Evolutionary conservation across 83 land plant species (phyloP).

Genomic region (Isoetes engelmannii): DNA sequence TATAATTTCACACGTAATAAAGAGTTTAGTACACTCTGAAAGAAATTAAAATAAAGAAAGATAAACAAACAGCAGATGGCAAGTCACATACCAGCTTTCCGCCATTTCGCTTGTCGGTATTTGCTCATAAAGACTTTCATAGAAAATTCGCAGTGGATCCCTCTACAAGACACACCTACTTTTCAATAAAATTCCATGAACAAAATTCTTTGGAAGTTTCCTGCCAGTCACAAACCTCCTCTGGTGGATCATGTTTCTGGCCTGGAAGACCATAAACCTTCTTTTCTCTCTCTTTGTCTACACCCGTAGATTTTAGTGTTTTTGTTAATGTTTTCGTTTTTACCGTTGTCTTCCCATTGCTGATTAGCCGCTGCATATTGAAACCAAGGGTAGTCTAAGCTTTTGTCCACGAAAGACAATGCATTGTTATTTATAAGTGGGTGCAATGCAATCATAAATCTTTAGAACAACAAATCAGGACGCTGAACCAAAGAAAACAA

Average conservation of each 20-base stretch:
- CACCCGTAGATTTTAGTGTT: not conserved
- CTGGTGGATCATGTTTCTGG: constrained; percentile 67
- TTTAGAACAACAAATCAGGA: too few species aligned
- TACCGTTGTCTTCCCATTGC: too few species aligned
- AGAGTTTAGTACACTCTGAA: not conserved
- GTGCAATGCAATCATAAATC: too few species aligned
- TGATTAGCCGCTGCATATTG: too few species aligned
- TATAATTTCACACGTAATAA: too few species aligned
- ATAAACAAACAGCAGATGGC: too few species aligned
- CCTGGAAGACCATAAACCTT: constrained; percentile 66
- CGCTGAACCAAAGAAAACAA: too few species aligned
- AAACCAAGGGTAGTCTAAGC: too few species aligned
- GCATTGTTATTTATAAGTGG: too few species aligned
- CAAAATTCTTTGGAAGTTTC: constrained; percentile 4
- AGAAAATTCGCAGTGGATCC: constrained; percentile 75
- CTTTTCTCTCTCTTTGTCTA: constrained; percentile 32
- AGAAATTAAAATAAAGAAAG: not conserved
- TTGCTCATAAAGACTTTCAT: constrained; percentile 52
- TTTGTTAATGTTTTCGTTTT: too few species aligned
- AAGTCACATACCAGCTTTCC: constrained; percentile 48
- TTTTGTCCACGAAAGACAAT: too few species aligned
- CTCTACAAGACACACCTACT: constrained; percentile 47
- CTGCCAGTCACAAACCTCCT: constrained; percentile 32
- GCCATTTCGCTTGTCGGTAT: constrained; percentile 81
- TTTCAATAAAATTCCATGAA: not conserved